Evolutionary conservation across 768 basidiomycete genomes (phyloP).

Genomic region (Tephrocybe sp.): DNA sequence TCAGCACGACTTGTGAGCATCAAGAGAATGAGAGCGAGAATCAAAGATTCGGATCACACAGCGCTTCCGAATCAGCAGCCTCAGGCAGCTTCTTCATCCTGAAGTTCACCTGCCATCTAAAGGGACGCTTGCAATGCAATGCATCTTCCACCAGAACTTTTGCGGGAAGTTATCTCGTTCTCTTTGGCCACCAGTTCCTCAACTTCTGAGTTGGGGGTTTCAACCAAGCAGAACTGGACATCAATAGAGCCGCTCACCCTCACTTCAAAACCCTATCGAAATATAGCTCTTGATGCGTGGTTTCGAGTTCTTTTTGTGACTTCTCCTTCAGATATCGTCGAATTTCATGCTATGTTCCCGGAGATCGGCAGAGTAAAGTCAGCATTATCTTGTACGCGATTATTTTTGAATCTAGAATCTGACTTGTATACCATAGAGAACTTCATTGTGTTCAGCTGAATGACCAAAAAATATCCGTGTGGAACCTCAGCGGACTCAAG

Average conservation of each 20-base stretch:
- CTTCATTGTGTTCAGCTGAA: constrained; percentile 28
- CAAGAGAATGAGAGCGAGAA: too few relatives aligned
- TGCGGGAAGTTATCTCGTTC: constrained; percentile 27
- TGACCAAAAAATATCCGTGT: constrained; percentile 12
- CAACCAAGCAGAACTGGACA: constrained; percentile 25
- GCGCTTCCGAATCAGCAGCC: too few relatives aligned
- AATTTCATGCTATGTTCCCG: constrained; percentile 22
- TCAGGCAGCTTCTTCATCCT: too few relatives aligned
- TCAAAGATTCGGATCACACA: too few relatives aligned
- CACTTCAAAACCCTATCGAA: constrained; percentile 27
- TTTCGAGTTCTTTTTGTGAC: constrained; percentile 27
- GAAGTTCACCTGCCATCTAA: neutral
- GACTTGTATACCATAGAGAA: constrained; percentile 18
- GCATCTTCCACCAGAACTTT: constrained; percentile 31
- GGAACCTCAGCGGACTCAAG: constrained; percentile 24
- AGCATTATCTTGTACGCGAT: neutral
- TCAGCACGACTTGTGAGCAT: too few relatives aligned
- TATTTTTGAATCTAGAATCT: neutral
- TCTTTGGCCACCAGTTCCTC: constrained; percentile 15
- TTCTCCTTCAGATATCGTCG: constrained; percentile 20
- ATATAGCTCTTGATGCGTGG: constrained; percentile 28
- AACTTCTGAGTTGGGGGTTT: constrained; percentile 14
- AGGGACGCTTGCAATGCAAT: neutral
- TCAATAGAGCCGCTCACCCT: constrained; percentile 25
- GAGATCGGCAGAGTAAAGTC: constrained; percentile 20